Base-by-base conservation (phyloP, 2,329 filamentous ascomycete genomes). In the Alternaria sp. region DNA sequence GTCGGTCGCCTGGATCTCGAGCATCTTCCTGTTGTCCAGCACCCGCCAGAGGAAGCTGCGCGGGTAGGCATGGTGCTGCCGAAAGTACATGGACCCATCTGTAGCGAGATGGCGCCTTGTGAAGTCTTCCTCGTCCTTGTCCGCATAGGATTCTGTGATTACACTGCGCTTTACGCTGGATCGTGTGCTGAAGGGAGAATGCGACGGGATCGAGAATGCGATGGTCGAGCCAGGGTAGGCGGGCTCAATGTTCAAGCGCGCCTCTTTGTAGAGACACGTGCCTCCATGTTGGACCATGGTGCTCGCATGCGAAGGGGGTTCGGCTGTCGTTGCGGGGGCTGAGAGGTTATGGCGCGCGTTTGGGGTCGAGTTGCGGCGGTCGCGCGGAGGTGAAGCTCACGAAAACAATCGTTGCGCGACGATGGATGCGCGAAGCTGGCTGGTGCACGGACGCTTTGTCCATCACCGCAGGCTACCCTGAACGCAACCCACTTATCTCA, bases 1-100 rank as follows among this genome's bases (percentile, higher is more conserved):
- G 80, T 99, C 96, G 63, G 92, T 89, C 44, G 89, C 90, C 75
- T 93, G 91, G 54, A 99, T 85, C 81, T 96, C 95, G 71, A 99
- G 85, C 66, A 93, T 85, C 69, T 88, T 91, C 74, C 89, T 89
- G 73, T 93, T 89, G 74, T 97, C 91, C 64, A 97, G 82, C 43
- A 98, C 86, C 71, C 95, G 89, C 96, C 96, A 99, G 51, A 97
- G 86, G 77, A 98, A 96, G 80, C 89, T 93, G 76, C 92, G 90
- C 43, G 96, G 96, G 67, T 91, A 90, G 67, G 87, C 85, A 74
- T 91, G 88, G 78, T 91, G 87, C 78, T 88, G 87, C 59, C 96
- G 89, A 80, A 97, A 93, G 83, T 93, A 97, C 59, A 98, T 86
- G 3, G 93, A 93, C 26, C 93, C 91, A 30, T 93, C 88, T 2